These are phyloP conservation scores for Salvia sclarea DNA, from an alignment of 305 asterid genomes.

Conservation along the genomic window DNA sequence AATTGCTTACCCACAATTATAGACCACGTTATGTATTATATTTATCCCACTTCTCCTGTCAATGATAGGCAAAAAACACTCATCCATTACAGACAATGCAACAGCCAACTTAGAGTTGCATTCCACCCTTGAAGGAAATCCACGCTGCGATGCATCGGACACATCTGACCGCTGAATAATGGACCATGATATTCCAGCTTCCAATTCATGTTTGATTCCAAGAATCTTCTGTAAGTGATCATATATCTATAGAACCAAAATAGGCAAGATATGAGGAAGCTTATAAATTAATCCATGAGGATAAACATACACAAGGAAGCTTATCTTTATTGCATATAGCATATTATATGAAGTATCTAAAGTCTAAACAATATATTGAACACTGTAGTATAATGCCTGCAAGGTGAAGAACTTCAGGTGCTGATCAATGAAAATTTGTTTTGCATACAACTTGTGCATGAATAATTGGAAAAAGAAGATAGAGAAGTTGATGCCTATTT, in stretches of 20 bases:
- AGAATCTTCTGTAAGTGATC: conserved; percentile 78
- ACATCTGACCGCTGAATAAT: conserved; percentile 63
- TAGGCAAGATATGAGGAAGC: conserved; percentile 16
- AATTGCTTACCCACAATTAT: conserved; percentile 84
- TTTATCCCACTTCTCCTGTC: conserved; percentile 79
- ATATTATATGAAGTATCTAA: conserved; percentile 1
- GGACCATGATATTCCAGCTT: conserved; percentile 68
- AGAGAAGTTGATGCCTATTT: neutral
- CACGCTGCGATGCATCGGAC: conserved; percentile 50
- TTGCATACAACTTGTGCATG: neutral
- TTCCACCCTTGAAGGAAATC: conserved; percentile 59
- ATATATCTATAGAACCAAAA: conserved; percentile 58
- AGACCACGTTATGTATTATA: conserved; percentile 69
- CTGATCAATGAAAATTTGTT: neutral
- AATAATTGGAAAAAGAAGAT: neutral
- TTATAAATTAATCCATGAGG: conserved; percentile 1
- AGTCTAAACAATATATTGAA: neutral
- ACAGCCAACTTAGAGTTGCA: conserved; percentile 81
- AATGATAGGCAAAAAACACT: conserved; percentile 71
- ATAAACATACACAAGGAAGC: conserved; percentile 26
- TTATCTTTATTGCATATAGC: neutral
- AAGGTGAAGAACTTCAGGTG: conserved; percentile 8
- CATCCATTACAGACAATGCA: conserved; percentile 69
- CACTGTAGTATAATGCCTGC: neutral
- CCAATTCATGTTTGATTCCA: conserved; percentile 78